Evolutionary conservation across 495 filamentous ascomycete genomes (phyloP), one percentile per base, ranked within the genome.

Genomic region (Penicillium diatomitis): DNA sequence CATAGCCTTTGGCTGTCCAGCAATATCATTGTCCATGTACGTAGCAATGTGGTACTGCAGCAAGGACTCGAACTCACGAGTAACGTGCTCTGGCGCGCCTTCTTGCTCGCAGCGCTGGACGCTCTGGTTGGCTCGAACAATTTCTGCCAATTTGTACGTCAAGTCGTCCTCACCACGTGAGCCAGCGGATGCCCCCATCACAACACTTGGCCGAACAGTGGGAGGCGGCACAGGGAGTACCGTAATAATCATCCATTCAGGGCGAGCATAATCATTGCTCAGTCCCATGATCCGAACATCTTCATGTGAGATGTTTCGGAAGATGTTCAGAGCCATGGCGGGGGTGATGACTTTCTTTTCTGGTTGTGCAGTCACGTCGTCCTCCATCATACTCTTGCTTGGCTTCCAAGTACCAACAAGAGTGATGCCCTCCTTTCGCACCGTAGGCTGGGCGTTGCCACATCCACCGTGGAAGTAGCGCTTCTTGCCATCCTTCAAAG

Each of bases 11-110:
- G 92, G 92, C 52, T 92, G 86, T 41, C 91, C 91, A 47, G 94
- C 92, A 65, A 96, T 96, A 61, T 97, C 90, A 58, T 99, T 99
- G 61, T 97, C 92, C 92, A 99, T 99, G 69, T 95, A 91, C 5
- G 92, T 99, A 6, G 92, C 92, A 39, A 97, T 90, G 59, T 99
- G 92, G 63, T 92, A 99, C 56, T 99, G 92, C n/a, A 99, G 70
- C 6, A 99, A 71, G 47, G 81, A 79, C 65, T 95, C 87, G 47
- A 95, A 97, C 54, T 99, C 92, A 31, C 78, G 80, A 32, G 86
- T 77, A 36, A 97, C 84, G 69, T 97, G 94, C 44, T 84, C 81
- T 0, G 92, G 90, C 4, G 91, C 87, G 37, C 91, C 90, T 63
- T 96, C 88, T 39, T 84, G 78, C 49, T 92, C 84, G 40, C 89